A percentile compares a stretch with the other conserved stretches of the same genome.
Conservation (phyloP, 2,329 filamentous ascomycete genomes). For the Xylariaceae sp. region DNA sequence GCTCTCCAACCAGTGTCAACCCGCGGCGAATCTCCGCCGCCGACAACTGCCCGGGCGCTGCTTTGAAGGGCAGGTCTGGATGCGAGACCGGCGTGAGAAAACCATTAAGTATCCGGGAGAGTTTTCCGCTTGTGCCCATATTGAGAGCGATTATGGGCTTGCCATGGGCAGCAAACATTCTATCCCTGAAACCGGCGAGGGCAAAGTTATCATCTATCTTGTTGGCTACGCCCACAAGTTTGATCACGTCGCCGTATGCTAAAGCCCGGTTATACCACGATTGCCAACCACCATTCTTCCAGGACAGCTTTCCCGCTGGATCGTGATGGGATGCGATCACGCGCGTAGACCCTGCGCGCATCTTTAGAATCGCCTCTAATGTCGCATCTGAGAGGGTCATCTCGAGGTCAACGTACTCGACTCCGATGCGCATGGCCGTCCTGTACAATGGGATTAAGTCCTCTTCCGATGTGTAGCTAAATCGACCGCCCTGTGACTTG, state of each 20-base stretch:
- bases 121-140: conserved; percentile 86
- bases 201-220: conserved; percentile 85
- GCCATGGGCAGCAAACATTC: conserved; percentile 73
- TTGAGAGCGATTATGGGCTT: conserved; percentile 94
- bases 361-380: conserved; percentile 69
- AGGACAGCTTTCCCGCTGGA: conserved; percentile 76
- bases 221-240: conserved; percentile 84
- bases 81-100: conserved; percentile 97
- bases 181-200: conserved; percentile 79
- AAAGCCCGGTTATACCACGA: conserved; percentile 87
- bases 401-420: conserved; percentile 93
- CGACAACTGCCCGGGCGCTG: conserved; percentile 91
- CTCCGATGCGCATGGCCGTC: conserved; percentile 79
- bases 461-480: conserved; percentile 77
- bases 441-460: conserved; percentile 77
- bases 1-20: conserved; percentile 78
- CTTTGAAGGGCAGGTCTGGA: conserved; percentile 85
- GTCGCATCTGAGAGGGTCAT: conserved; percentile 83
- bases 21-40: conserved; percentile 85
- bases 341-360: conserved; percentile 72
- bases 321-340: conserved; percentile 98
- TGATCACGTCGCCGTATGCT: conserved; percentile 91
- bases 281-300: conserved; percentile 93
- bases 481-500: conserved; percentile 82
- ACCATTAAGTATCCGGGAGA: conserved; percentile 86